A percentile compares a stretch with the other conserved stretches of the same genome.
Conservation (phyloP, 1,284 basidiomycete genomes). For the Pseudozyma thailandica region DNA sequence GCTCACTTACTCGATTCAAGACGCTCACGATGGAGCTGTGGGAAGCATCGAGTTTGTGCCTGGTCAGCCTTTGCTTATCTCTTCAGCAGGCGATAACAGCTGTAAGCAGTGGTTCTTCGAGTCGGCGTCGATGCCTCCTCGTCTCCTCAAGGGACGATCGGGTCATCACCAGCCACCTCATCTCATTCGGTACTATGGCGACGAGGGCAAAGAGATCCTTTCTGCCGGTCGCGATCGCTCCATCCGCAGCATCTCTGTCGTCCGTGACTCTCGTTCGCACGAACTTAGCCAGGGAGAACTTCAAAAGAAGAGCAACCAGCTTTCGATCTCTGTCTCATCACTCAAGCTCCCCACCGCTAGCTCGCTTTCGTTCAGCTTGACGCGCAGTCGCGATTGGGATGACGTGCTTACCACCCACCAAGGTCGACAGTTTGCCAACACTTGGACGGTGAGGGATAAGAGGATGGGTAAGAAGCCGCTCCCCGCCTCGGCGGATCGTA, state of each 20-base stretch:
- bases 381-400: conserved; percentile 94
- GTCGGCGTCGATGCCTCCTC: conserved; percentile 73
- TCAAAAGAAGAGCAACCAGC: conserved; percentile 79
- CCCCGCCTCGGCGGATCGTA: conserved; percentile 38
- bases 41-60: conserved; percentile 62
- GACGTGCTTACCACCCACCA: conserved; percentile 90
- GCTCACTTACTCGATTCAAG: conserved; percentile 63
- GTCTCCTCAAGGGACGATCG: conserved; percentile 88
- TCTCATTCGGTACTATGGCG: conserved; percentile 92
- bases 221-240: conserved; percentile 76
- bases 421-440: conserved; percentile 70
- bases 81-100: conserved; percentile 63
- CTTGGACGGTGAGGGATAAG: conserved; percentile 63
- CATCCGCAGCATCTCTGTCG: conserved; percentile 88
- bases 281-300: conserved; percentile 90
- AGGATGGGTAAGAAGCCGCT: conserved; percentile 52
- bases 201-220: conserved; percentile 92
- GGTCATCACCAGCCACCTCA: conserved; percentile 93
- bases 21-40: conserved; percentile 61
- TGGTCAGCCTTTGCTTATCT: conserved; percentile 56
- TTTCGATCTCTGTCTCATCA: conserved; percentile 80
- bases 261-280: conserved; percentile 73
- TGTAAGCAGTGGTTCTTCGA: conserved; percentile 92
- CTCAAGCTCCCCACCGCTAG: conserved; percentile 75
- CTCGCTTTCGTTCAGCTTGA: conserved; percentile 80